Evolutionary conservation across 176 grass and related monocot genomes (phyloP), one percentile per base, ranked within the genome.

Genomic region (Hordeum marinum): DNA sequence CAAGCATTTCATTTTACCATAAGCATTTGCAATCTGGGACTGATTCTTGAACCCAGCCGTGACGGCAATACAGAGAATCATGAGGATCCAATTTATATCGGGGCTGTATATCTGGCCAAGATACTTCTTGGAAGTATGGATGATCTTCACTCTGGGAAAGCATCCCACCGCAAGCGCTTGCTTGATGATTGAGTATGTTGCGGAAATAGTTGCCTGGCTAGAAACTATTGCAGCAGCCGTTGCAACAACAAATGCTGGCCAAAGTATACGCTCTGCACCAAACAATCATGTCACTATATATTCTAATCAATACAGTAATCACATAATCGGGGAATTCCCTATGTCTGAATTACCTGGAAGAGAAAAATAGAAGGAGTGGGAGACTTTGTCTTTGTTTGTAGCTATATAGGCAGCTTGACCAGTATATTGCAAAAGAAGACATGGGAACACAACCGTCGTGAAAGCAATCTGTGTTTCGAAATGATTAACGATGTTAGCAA

Each of bases 171-270:
- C 85, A 80, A 91, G 83, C 21, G 92, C 90, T 90, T 98, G 95
- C 68, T 95, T 92, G 83, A 98, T 91, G 80, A 98, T 92, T 32
- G 93, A 95, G 83, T 91, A 93, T 3, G 95, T 93, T 8, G 90
- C 93, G 2, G 93, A 98, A 68, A 98, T 98, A 8, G 90, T 98
- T 40, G 93, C 95, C 82, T 98, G 95, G 73, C 95, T 98, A 81
- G 92, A 93, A 80, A 98, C 92, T 82, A 98, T 40, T 50, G 95
- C 88, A 43, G 95, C 93, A 69, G 90, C 83, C 67, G 92, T 95
- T 54, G 93, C 93, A 39, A 95, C 13, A 20, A 89, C 31, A 84
- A 98, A 92, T 68, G 82, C 80, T 9, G 95, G 95, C 95, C 95
- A 98, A 84, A 54, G 92, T 80, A 98, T 68, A 57, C 17, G n/a